Evolutionary conservation across 495 filamentous ascomycete genomes (phyloP).

Genomic region (Neurospora sp.): DNA sequence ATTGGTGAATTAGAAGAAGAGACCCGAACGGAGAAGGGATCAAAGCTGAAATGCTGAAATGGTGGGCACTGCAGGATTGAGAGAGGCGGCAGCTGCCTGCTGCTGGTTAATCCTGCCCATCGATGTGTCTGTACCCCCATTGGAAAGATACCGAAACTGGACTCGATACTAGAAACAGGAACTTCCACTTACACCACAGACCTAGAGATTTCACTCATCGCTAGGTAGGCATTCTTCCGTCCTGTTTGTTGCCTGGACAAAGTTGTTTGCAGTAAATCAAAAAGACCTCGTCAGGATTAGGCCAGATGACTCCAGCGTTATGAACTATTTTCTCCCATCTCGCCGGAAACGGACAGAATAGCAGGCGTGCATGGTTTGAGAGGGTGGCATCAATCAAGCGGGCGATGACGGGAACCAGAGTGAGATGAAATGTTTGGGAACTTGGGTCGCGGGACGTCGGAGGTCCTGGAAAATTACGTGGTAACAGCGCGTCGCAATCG

Average conservation of each 20-base stretch:
- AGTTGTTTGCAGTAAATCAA: background rate
- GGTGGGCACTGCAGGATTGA: background rate
- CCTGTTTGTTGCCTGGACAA: background rate
- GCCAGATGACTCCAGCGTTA: too few species aligned
- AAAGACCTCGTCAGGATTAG: too few species aligned
- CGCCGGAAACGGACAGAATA: background rate
- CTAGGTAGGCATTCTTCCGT: background rate
- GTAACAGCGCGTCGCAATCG: slow-evolving; percentile 19
- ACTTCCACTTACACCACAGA: background rate
- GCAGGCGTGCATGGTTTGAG: background rate
- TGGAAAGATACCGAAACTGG: background rate
- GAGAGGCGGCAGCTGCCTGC: background rate
- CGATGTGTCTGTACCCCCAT: background rate
- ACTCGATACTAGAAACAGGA: background rate
- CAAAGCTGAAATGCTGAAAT: background rate
- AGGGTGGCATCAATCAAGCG: background rate
- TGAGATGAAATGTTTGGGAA: background rate
- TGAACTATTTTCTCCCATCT: background rate
- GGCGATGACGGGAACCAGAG: background rate
- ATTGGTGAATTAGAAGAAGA: slow-evolving; percentile 3
- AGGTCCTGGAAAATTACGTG: slow-evolving; percentile 4
- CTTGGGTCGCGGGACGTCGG: background rate
- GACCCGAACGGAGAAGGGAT: background rate
- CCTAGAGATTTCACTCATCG: background rate
- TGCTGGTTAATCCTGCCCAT: background rate